phyloP scores from a whole-genome alignment of 2,329 filamentous ascomycete genomes.

The Lasiodiplodia sp. region DNA sequence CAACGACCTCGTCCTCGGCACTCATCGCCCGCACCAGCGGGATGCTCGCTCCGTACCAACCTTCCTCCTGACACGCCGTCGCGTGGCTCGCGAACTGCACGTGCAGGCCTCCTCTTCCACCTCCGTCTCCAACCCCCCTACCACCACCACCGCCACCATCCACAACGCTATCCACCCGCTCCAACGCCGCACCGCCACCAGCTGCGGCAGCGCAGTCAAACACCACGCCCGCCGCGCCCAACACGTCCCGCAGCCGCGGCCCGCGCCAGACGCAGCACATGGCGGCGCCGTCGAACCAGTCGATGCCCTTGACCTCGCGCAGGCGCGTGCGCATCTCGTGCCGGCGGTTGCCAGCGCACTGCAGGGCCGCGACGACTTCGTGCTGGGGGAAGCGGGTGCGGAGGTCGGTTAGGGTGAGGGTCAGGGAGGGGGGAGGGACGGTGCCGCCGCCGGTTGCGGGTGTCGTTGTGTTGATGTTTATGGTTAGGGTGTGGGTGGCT shows the following conservation, averaged over 20 bases:
- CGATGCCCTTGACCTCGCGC: slow-evolving; percentile 66
- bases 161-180: slow-evolving; percentile 1
- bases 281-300: slow-evolving; percentile 67
- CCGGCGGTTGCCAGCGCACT: slow-evolving; percentile 67
- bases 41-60: slow-evolving; percentile 66
- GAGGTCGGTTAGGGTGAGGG: slow-evolving; percentile 57
- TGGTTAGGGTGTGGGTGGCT: slow-evolving; percentile 50
- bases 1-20: slow-evolving; percentile 54
- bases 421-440: slow-evolving; percentile 36
- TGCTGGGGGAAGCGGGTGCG: slow-evolving; percentile 58
- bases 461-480: slow-evolving; percentile 43
- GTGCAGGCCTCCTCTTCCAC: slow-evolving; percentile 46
- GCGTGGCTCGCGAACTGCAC: slow-evolving; percentile 65
- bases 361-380: slow-evolving; percentile 62
- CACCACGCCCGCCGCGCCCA: slow-evolving; percentile 38
- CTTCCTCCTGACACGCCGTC: slow-evolving; percentile 62
- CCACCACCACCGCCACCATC: background rate
- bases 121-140: background rate
- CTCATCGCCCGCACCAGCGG: slow-evolving; percentile 56
- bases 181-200: background rate
- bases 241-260: slow-evolving; percentile 60
- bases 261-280: slow-evolving; percentile 68
- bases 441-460: too few relatives aligned
- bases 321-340: slow-evolving; percentile 67
- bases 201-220: background rate